Conservation (phyloP, 164 flowering plant species). For the Tetracentron sinense region DNA sequence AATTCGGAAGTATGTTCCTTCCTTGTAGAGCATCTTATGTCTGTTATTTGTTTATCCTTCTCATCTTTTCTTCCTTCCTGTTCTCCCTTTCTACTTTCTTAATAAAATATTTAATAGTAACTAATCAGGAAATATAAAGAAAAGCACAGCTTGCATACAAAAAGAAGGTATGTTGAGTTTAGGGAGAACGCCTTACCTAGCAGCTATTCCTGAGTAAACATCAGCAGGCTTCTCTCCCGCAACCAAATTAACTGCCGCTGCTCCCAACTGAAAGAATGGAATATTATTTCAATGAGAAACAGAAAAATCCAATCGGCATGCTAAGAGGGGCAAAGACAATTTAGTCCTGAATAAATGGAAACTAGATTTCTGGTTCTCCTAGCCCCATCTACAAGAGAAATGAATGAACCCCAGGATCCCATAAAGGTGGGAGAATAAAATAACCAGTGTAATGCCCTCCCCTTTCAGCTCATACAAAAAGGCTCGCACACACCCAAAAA, state of each 20-base stretch:
- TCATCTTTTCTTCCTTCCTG: neutral
- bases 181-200: slow-evolving; percentile 43
- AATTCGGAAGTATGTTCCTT: too few relatives aligned
- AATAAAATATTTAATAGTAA: too few relatives aligned
- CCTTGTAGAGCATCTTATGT: too few relatives aligned
- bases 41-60: too few relatives aligned
- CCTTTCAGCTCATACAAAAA: too few relatives aligned
- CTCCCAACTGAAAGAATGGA: slow-evolving; percentile 63
- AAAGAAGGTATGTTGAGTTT: neutral
- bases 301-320: neutral
- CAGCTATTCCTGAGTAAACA: slow-evolving; percentile 95
- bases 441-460: too few relatives aligned
- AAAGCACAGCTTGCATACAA: too few relatives aligned
- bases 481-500: too few relatives aligned
- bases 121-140: neutral
- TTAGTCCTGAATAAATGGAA: too few relatives aligned
- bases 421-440: neutral
- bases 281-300: neutral
- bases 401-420: neutral
- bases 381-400: neutral
- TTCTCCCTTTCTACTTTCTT: neutral
- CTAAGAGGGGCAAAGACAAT: neutral
- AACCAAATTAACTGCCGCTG: slow-evolving; percentile 91
- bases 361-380: too few relatives aligned
- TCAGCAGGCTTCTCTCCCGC: slow-evolving; percentile 94